A percentile compares a stretch with the other conserved stretches of the same genome.
These are phyloP conservation scores for Barnettozyma pratensis DNA, from an alignment of 805 yeast genomes.

Conservation along the genomic window DNA sequence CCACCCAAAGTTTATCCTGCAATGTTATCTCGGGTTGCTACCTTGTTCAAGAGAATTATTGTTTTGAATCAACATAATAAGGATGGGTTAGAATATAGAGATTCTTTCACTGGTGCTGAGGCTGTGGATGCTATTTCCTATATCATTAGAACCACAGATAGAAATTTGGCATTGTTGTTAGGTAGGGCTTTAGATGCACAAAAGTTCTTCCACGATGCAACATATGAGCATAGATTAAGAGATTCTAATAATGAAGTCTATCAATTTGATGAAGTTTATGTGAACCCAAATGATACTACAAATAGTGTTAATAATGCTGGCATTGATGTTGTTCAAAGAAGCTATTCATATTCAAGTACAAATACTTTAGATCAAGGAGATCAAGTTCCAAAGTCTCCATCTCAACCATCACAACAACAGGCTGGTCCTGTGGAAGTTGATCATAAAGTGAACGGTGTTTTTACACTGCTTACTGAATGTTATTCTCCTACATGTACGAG, in stretches of 20 bases:
- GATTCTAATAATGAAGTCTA: conserved; percentile 87
- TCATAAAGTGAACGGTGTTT: conserved; percentile 75
- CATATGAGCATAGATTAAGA: conserved; percentile 87
- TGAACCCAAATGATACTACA: conserved; percentile 28
- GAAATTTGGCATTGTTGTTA: conserved; percentile 80
- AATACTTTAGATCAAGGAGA: conserved; percentile 9
- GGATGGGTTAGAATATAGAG: conserved; percentile 87
- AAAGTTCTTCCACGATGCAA: conserved; percentile 89
- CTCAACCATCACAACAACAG: conserved; percentile 5
- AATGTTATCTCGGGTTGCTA: conserved; percentile 77
- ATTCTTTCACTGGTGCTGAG: conserved; percentile 88
- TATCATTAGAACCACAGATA: conserved; percentile 82
- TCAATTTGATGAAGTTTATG: conserved; percentile 62
- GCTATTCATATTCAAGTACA: conserved; percentile 19
- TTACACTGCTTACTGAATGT: conserved; percentile 88
- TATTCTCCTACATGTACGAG: conserved; percentile 95
- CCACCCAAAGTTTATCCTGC: conserved; percentile 88
- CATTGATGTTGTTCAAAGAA: conserved; percentile 25
- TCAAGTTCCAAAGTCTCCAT: background rate
- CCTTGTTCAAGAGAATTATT: conserved; percentile 63
- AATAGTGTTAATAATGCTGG: conserved; percentile 9
- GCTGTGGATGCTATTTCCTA: conserved; percentile 89
- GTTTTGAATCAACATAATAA: conserved; percentile 75
- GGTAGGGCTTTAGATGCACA: conserved; percentile 95
- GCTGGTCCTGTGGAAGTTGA: conserved; percentile 19